Conservation (phyloP, 2,329 filamentous ascomycete species). For the Fusarium sp. region DNA sequence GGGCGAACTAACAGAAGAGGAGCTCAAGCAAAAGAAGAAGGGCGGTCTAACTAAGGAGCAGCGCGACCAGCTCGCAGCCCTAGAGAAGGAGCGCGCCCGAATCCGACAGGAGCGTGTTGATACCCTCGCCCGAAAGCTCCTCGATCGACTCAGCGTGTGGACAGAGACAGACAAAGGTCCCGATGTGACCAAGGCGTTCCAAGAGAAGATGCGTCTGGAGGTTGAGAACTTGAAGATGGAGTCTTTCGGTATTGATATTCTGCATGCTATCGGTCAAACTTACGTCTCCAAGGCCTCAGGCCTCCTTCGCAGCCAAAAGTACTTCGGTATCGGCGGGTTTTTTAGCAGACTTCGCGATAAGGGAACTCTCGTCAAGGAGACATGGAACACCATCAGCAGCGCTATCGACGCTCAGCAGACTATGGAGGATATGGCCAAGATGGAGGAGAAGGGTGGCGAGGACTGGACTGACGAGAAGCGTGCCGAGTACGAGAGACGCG, state of each 20-base stretch:
- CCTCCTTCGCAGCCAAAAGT: constrained; percentile 94
- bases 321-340: constrained; percentile 95
- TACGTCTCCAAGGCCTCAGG: constrained; percentile 89
- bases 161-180: constrained; percentile 92
- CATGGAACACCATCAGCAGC: constrained; percentile 96
- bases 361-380: constrained; percentile 96
- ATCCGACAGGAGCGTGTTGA: constrained; percentile 92
- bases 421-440: constrained; percentile 98
- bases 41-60: constrained; percentile 89
- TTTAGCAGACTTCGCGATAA: constrained; percentile 96
- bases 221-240: constrained; percentile 99
- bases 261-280: constrained; percentile 92
- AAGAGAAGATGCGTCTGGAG: constrained; percentile 93
- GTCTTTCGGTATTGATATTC: constrained; percentile 94
- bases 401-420: constrained; percentile 98
- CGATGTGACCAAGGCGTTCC: constrained; percentile 89
- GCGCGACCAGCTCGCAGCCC: constrained; percentile 88
- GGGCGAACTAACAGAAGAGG: constrained; percentile 74
- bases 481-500: constrained; percentile 92
- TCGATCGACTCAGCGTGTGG: constrained; percentile 93
- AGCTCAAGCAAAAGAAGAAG: constrained; percentile 78
- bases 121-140: constrained; percentile 83
- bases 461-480: constrained; percentile 99
- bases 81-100: constrained; percentile 85
- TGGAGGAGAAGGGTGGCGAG: constrained; percentile 93